Percentiles rank a stretch among this genome's conserved stretches.
Evolutionary conservation across 306 rosid genomes (phyloP).

Genomic region (Cicer bijugum): DNA sequence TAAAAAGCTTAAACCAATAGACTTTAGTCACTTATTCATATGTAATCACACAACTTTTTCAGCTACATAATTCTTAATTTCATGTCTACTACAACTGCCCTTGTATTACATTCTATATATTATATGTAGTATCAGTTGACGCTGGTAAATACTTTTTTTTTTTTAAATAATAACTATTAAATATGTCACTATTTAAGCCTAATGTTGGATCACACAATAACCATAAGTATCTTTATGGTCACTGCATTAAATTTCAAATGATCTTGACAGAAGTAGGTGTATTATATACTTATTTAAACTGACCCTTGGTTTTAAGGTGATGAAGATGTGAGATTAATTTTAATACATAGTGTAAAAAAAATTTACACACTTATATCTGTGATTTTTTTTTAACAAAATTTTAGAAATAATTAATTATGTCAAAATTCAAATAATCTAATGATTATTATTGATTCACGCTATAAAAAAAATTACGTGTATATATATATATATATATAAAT

Average conservation of each 20-base stretch:
- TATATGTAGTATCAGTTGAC: neutral
- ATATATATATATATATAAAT: no score
- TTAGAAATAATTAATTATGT: no score
- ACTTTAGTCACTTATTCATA: constrained; percentile 16
- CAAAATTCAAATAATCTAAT: no score
- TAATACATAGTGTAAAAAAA: no score
- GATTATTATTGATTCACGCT: no score
- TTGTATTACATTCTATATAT: neutral
- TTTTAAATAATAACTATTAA: neutral
- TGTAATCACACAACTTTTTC: neutral
- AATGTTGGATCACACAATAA: neutral
- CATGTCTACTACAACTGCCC: constrained; percentile 3
- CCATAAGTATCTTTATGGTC: neutral
- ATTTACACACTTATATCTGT: no score
- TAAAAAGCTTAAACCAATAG: neutral
- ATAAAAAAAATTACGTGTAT: no score
- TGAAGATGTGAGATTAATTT: no score
- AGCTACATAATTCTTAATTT: constrained; percentile 22
- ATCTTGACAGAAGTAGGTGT: neutral
- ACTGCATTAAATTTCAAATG: neutral
- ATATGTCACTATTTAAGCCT: neutral
- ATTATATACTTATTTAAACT: neutral
- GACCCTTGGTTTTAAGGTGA: no score
- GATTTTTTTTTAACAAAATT: no score
- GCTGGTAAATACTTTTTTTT: neutral